Evolutionary conservation across 1,284 basidiomycete species (phyloP), one percentile per base, ranked within the genome.

Genomic region (Mycena citricolor): DNA sequence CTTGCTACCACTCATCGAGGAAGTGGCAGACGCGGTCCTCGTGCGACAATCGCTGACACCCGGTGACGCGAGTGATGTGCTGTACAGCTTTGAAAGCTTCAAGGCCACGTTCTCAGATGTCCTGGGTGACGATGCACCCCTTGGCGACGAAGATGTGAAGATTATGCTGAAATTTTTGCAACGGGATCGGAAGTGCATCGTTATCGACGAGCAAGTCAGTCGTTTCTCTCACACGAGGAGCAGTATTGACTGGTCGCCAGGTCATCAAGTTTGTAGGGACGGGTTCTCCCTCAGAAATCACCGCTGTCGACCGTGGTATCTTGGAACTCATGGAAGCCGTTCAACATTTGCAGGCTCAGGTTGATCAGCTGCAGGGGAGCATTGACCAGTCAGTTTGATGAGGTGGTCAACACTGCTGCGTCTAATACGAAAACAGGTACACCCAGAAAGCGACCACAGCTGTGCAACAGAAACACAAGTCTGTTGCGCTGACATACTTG

Each of bases 121-220:
- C 22, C 66, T 77, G 7, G 61, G 59, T 7, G 57, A 74, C 8
- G 68, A 64, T 12, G 64, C 59, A 0, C 42, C 77, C 25, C 76
- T 85, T 30, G 51, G 61, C 12, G 77, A 83, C 43, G 57, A 61
- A 14, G 91, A 98, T 61, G 61, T 79, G 10, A 77, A 75, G 42
- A 76, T 94, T 2, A 59, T 97, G 23, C 46, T 95, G 21, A 86
- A 73, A 62, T 91, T 83, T 62, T 67, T 98, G 28, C 77, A 85
- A 56, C 74, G 94, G 35, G 94, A 98, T 60, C 76, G 73, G 55
- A 69, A 67, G 5, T 70, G 76, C 0, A 52, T 94, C 4, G 69
- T 86, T 0, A 65, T 79, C 8, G 77, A 87, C 40, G 73, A 79
- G 47, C 79, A 83, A 42, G 89, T 90, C 51, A 54, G 79, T 57